A percentile compares a stretch with the other conserved stretches of the same genome.
phyloP scores from a whole-genome alignment of 768 basidiomycete species.

The Phaeolepiota aurea region DNA sequence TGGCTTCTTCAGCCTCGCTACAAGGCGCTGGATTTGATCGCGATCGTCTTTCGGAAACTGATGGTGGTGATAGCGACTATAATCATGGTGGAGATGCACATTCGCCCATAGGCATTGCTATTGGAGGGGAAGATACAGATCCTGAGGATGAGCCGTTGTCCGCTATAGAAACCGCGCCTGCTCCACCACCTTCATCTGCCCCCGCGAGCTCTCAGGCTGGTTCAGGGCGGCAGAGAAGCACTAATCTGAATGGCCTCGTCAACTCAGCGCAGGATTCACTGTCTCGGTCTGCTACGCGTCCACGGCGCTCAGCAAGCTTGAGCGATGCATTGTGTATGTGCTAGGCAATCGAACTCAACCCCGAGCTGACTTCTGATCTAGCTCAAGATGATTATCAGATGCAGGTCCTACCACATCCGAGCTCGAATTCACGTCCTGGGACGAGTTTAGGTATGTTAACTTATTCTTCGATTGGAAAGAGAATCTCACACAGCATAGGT shows the following conservation, averaged over 20 bases:
- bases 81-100: constrained; percentile 15
- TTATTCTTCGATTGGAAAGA: neutral
- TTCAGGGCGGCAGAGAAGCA: constrained; percentile 11
- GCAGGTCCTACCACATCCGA: constrained; percentile 25
- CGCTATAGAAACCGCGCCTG: constrained; percentile 16
- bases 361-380: constrained; percentile 11
- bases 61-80: constrained; percentile 28
- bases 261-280: constrained; percentile 9
- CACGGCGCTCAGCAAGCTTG: constrained; percentile 70
- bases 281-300: constrained; percentile 40
- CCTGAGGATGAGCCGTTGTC: constrained; percentile 18
- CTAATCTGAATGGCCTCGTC: constrained; percentile 7
- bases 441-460: constrained; percentile 21
- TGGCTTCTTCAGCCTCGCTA: constrained; percentile 14
- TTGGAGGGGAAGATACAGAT: constrained; percentile 23
- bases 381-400: constrained; percentile 30
- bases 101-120: constrained; percentile 9
- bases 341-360: constrained; percentile 7
- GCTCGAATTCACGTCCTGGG: constrained; percentile 22
- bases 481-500: constrained; percentile 9
- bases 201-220: constrained; percentile 10
- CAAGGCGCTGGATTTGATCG: constrained; percentile 29
- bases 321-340: constrained; percentile 53
- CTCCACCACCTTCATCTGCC: constrained; percentile 14
- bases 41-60: constrained; percentile 39